These are phyloP conservation scores for Didymella keratinophila DNA, from an alignment of 2,329 filamentous ascomycete species.

Conservation along the genomic window DNA sequence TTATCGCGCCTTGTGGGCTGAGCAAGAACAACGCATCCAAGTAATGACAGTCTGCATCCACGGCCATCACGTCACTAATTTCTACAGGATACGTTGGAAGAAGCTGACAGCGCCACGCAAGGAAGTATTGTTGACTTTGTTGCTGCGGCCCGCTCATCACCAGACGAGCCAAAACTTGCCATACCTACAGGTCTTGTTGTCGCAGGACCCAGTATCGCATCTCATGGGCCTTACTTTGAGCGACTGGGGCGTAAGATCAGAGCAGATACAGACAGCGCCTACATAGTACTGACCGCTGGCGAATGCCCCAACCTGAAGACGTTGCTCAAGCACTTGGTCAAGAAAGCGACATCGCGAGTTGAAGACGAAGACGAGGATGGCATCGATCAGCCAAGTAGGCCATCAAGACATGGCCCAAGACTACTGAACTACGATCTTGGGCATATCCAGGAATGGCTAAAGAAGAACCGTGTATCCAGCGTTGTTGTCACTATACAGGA, in stretches of 20 bases:
- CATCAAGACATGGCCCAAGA: constrained; percentile 63
- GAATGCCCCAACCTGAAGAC: constrained; percentile 79
- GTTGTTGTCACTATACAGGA: constrained; percentile 80
- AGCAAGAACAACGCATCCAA: constrained; percentile 70
- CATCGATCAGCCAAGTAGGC: constrained; percentile 21
- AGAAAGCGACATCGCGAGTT: constrained; percentile 65
- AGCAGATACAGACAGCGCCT: constrained; percentile 57
- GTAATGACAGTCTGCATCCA: constrained; percentile 43
- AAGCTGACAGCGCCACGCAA: constrained; percentile 52
- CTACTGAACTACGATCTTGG: constrained; percentile 82
- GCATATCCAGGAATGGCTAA: constrained; percentile 69
- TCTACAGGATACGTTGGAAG: constrained; percentile 47
- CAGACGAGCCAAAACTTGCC: constrained; percentile 51
- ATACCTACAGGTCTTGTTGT: constrained; percentile 76
- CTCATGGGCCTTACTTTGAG: constrained; percentile 75
- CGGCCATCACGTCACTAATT: constrained; percentile 19
- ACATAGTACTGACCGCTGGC: constrained; percentile 72
- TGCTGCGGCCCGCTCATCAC: constrained; percentile 33
- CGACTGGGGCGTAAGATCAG: constrained; percentile 63
- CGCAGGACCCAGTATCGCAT: constrained; percentile 79
- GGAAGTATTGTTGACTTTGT: constrained; percentile 52
- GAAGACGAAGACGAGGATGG: constrained; percentile 64
- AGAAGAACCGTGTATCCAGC: constrained; percentile 61
- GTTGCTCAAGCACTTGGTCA: constrained; percentile 75
- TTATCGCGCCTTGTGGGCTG: constrained; percentile 70